Percentiles rank a stretch among this genome's conserved stretches.
Conservation (phyloP, 78 protist species). For the Reticulomyxa filosa region DNA sequence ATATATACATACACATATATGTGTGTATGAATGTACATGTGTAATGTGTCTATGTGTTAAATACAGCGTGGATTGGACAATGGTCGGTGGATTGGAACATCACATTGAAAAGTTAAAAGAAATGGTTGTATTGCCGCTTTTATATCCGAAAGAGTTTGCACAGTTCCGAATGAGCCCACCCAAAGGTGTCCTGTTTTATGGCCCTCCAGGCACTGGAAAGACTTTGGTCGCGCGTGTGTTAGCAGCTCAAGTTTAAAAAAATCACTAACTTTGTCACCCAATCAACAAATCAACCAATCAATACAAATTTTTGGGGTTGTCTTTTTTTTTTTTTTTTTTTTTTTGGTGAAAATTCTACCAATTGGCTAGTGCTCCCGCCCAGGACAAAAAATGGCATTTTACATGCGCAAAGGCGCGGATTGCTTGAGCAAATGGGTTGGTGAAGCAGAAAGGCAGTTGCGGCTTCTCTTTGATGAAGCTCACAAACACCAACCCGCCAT, state of each 20-base stretch:
- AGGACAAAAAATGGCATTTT: slow-evolving; percentile 17
- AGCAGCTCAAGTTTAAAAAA: too few species aligned
- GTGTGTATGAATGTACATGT: too few species aligned
- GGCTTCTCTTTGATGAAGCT: slow-evolving; percentile 21
- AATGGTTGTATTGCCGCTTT: slow-evolving; percentile 17
- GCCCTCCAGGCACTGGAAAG: slow-evolving; percentile 25
- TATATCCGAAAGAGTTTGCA: slow-evolving; percentile 11
- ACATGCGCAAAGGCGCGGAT: slow-evolving; percentile 49
- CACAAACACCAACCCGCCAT: slow-evolving; percentile 14
- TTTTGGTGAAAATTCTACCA: too few species aligned
- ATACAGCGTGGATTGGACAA: background rate
- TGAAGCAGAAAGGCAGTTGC: slow-evolving; percentile 38
- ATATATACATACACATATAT: too few species aligned
- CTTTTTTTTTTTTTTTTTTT: too few species aligned
- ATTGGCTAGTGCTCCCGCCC: background rate
- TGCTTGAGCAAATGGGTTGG: slow-evolving; percentile 33
- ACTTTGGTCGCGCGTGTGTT: slow-evolving; percentile 13
- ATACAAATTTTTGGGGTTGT: too few species aligned
- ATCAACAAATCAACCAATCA: too few species aligned
- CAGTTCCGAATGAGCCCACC: slow-evolving; percentile 6
- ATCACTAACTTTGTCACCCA: too few species aligned
- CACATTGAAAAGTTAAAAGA: slow-evolving; percentile 10
- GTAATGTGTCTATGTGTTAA: too few species aligned
- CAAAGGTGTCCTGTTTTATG: slow-evolving; percentile 13
- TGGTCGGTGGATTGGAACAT: background rate